A percentile compares a stretch with the other conserved stretches of the same genome.
phyloP scores from a whole-genome alignment of 176 grass and related monocot genomes.

The Canna indica region DNA sequence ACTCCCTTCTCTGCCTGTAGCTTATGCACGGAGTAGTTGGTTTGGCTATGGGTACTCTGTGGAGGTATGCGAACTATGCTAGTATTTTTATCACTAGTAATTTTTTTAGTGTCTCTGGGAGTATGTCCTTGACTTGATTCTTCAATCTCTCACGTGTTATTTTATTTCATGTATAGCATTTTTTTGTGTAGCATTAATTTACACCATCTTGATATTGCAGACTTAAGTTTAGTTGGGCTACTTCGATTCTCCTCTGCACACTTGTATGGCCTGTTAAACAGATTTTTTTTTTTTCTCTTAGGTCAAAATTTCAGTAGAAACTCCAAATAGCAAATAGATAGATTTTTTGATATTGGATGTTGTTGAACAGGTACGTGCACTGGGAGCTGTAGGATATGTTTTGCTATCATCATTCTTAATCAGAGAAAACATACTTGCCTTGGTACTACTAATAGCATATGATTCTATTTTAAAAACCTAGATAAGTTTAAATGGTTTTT shows the following conservation, averaged over 20 bases:
- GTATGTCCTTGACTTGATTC: constrained; percentile 4
- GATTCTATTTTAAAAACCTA: constrained; percentile 1
- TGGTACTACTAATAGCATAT: constrained; percentile 39
- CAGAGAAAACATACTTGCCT: constrained; percentile 81
- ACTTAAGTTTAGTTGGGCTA: constrained; percentile 50
- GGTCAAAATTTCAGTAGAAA: not conserved
- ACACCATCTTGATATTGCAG: constrained; percentile 28
- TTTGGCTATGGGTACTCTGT: constrained; percentile 77
- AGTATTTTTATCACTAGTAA: constrained; percentile 6
- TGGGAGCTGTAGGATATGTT: constrained; percentile 83
- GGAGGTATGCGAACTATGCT: constrained; percentile 53
- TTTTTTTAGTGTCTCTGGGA: not conserved
- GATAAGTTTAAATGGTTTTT: not conserved
- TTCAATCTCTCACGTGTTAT: not conserved
- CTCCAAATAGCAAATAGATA: not conserved
- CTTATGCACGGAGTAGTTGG: constrained; percentile 91
- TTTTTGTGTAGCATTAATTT: constrained; percentile 15
- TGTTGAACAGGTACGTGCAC: constrained; percentile 43
- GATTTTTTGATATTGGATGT: constrained; percentile 14
- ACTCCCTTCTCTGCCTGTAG: constrained; percentile 36
- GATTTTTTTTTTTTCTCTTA: constrained; percentile 19
- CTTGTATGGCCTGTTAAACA: constrained; percentile 39
- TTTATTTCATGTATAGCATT: not conserved
- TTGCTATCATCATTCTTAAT: constrained; percentile 80
- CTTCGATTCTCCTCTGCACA: constrained; percentile 74